Percentiles rank a stretch among this genome's conserved stretches.
phyloP scores from a whole-genome alignment of 148 eudicot species.

The Rhododendron griersonianum region DNA sequence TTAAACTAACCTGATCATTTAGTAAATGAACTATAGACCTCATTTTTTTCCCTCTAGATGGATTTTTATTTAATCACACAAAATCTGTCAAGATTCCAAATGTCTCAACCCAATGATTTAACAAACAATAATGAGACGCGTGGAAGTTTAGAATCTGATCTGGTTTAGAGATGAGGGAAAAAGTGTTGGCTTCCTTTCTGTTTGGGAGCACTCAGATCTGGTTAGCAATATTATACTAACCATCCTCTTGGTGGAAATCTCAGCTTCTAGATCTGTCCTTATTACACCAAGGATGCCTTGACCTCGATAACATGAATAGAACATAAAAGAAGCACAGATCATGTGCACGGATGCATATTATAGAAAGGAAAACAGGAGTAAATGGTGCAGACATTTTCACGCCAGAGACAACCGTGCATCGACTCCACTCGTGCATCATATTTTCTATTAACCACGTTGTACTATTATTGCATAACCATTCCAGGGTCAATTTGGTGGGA shows the following conservation, averaged over 20 bases:
- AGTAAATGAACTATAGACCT: neutral
- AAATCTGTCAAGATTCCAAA: neutral
- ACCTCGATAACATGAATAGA: neutral
- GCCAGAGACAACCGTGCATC: constrained; percentile 4
- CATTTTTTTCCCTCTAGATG: neutral
- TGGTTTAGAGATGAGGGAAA: neutral
- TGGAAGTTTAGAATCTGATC: neutral
- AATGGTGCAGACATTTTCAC: neutral
- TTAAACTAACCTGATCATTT: neutral
- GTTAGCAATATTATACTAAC: neutral
- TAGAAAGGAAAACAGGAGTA: neutral
- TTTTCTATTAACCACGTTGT: constrained; percentile 13
- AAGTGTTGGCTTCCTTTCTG: neutral
- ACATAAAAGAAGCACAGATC: neutral
- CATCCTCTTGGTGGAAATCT: neutral
- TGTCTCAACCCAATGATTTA: neutral
- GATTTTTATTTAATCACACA: neutral
- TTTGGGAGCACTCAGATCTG: neutral
- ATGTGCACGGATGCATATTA: neutral
- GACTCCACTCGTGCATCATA: constrained; percentile 9
- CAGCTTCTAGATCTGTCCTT: neutral
- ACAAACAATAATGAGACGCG: neutral
- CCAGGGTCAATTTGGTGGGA: neutral
- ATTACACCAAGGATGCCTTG: neutral
- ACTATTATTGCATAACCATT: neutral